Evolutionary conservation across 192 early-diverging fungal genomes (phyloP).

Genomic region (Dissophora ornata): DNA sequence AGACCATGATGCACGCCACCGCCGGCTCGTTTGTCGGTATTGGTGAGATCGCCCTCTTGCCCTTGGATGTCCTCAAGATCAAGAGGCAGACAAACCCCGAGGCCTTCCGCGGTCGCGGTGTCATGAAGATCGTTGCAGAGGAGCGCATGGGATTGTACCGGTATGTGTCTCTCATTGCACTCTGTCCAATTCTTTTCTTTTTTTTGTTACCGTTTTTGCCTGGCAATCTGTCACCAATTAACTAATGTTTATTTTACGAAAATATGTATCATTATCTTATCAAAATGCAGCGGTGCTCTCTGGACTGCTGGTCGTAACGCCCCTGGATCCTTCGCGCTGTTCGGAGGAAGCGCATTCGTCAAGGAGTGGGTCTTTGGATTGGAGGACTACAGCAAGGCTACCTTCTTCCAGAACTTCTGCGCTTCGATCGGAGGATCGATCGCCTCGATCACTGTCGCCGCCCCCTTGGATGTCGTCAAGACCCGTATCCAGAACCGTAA

Average conservation of each 20-base stretch:
- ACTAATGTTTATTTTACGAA: background rate
- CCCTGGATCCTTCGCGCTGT: conserved; percentile 96
- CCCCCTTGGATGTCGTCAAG: conserved; percentile 99
- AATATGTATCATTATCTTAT: background rate
- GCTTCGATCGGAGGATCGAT: conserved; percentile 96
- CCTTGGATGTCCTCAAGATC: conserved; percentile 98
- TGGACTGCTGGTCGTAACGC: conserved; percentile 99
- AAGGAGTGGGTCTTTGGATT: conserved; percentile 94
- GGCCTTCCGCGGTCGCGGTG: conserved; percentile 84
- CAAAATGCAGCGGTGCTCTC: conserved; percentile 75
- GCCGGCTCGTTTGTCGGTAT: conserved; percentile 97
- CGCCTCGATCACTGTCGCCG: conserved; percentile 93
- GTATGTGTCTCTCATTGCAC: conserved; percentile 54
- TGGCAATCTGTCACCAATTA: background rate
- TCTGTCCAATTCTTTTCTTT: background rate
- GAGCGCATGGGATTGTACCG: conserved; percentile 95
- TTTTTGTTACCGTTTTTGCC: conserved; percentile 5
- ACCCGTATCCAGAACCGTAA: conserved; percentile 97
- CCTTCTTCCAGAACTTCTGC: conserved; percentile 98
- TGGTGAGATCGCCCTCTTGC: conserved; percentile 96
- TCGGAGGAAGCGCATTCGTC: conserved; percentile 92
- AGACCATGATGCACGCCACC: conserved; percentile 97
- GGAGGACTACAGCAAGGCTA: conserved; percentile 93
- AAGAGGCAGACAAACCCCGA: conserved; percentile 96
- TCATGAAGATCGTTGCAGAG: conserved; percentile 80